Evolutionary conservation across 805 yeast genomes (phyloP), one percentile per base, ranked within the genome.

Genomic region (Candida verbasci): DNA sequence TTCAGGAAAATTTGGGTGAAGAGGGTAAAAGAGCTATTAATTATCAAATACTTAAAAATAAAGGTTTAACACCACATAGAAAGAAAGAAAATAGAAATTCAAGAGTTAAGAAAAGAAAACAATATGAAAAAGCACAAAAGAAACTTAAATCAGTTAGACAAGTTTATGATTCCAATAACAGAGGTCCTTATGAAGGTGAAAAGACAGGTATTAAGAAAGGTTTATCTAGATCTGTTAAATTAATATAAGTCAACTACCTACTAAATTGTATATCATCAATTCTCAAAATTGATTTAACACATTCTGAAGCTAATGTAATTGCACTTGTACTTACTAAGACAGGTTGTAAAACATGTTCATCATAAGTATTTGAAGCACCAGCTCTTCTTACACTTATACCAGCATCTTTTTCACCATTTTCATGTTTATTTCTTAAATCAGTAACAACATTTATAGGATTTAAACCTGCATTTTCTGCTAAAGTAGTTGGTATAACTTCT

Each of bases 21-120:
- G 81, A 79, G 46, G 97, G 96, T 35, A 93, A 93, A 70, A 83
- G 98, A 56, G 97, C 97, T 1, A 74, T 93, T 52, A 87, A 85
- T 58, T 93, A 82, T 66, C 97, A 91, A 69, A 93, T 93, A 44
- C 72, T 86, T 65, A 93, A 91, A 76, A 93, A 93, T 69, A 89
- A 86, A 69, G 98, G 98, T 55, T 78, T 93, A 45, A 89, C 97
- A 1, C 91, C 95, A 14, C 84, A 82, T 60, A 76, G 96, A 58
- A 84, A 86, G 71, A 93, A 93, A 74, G 96, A 86, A 47, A 80
- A 85, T 70, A 78, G 97, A 65, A 93, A 93, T 60, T 78, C 97
- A 29, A 82, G 98, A 67, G 97, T 93, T 52, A 93, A 93, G 75
- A 93, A 91, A 94, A 84, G 98, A 74, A 86, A 81, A 80, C 86